Conservation (phyloP, 1,139 yeast species). For the Sugiyamaella neomexicana region DNA sequence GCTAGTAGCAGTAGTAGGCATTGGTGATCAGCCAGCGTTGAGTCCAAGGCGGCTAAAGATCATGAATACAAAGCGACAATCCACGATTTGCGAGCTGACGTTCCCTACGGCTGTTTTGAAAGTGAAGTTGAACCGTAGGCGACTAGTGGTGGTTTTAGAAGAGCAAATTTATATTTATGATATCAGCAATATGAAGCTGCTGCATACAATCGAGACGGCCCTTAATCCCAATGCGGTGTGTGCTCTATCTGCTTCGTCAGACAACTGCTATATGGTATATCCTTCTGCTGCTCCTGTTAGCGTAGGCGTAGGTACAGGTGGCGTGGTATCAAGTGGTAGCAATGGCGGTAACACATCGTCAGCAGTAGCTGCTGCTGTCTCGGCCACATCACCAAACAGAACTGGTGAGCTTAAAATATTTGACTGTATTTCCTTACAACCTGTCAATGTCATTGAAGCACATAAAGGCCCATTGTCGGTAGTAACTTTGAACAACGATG, state of each 20-base stretch:
- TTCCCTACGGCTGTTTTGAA: slow-evolving; percentile 81
- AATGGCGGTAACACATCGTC: slow-evolving; percentile 13
- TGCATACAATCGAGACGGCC: slow-evolving; percentile 84
- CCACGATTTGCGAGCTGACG: slow-evolving; percentile 80
- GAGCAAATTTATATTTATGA: slow-evolving; percentile 90
- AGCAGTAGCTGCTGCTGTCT: slow-evolving; percentile 26
- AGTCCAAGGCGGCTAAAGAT: slow-evolving; percentile 82
- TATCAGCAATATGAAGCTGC: slow-evolving; percentile 77
- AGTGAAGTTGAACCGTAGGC: slow-evolving; percentile 71
- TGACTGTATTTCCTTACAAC: slow-evolving; percentile 74
- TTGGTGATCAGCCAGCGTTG: slow-evolving; percentile 76
- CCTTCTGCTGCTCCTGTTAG: slow-evolving; percentile 64
- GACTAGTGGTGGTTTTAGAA: slow-evolving; percentile 75
- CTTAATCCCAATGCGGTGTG: slow-evolving; percentile 58
- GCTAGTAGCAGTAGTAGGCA: slow-evolving; percentile 79
- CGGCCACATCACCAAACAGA: slow-evolving; percentile 35
- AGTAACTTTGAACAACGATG: slow-evolving; percentile 74
- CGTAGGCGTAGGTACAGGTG: slow-evolving; percentile 6
- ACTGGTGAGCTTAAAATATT: slow-evolving; percentile 90
- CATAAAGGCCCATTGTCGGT: slow-evolving; percentile 86
- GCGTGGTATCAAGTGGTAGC: neutral
- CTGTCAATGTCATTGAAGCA: slow-evolving; percentile 87
- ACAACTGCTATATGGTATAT: slow-evolving; percentile 72
- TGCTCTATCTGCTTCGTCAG: slow-evolving; percentile 65
- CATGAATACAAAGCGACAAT: slow-evolving; percentile 70